These are phyloP conservation scores for Colletotrichum sp. DNA, from an alignment of 2,329 filamentous ascomycete species.

Conservation along the genomic window DNA sequence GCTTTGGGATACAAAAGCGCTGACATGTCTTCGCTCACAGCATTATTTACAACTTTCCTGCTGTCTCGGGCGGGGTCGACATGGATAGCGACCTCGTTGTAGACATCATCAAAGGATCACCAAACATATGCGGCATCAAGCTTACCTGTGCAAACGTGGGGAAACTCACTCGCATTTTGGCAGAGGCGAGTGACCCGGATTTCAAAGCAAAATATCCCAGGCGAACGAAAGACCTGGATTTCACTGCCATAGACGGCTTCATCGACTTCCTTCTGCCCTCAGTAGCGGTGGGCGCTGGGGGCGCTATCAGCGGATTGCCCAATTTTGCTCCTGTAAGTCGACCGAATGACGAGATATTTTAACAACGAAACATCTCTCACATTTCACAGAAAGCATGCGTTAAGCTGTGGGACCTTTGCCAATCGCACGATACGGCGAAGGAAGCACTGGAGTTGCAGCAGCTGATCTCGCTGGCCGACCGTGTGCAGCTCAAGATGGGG, in stretches of 20 bases:
- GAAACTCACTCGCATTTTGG: background rate
- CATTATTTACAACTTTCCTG: background rate
- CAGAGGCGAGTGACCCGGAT: background rate
- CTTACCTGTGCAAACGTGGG: constrained; percentile 58
- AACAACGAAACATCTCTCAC: background rate
- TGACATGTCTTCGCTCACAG: background rate
- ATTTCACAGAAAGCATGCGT: background rate
- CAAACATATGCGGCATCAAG: constrained; percentile 70
- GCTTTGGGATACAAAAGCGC: background rate
- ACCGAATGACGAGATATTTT: background rate
- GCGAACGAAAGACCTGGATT: constrained; percentile 24
- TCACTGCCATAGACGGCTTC: constrained; percentile 29
- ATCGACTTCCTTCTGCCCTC: constrained; percentile 32
- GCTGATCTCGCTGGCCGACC: background rate
- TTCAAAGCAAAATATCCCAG: background rate
- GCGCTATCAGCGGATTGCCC: background rate
- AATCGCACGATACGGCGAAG: background rate
- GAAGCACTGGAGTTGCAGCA: background rate
- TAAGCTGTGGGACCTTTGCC: background rate
- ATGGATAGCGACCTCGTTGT: constrained; percentile 68
- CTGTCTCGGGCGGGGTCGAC: constrained; percentile 47
- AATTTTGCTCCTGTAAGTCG: background rate
- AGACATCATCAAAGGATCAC: constrained; percentile 49
- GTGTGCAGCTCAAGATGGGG: background rate
- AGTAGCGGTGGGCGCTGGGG: constrained; percentile 21